phyloP scores from a whole-genome alignment of 2,329 filamentous ascomycete genomes.

The Phialophora expanda region DNA sequence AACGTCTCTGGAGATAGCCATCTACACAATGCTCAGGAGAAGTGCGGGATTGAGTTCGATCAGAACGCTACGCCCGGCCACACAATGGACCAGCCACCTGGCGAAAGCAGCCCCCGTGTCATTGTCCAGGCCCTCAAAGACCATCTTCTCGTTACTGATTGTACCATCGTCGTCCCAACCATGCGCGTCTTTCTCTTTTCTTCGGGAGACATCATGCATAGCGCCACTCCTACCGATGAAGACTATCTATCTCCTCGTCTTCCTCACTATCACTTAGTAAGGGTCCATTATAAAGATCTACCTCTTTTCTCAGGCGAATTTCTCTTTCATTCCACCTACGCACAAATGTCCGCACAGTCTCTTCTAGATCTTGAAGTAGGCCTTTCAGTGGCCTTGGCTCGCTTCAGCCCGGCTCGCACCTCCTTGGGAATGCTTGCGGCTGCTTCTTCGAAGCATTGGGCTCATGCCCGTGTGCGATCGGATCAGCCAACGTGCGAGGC shows the following conservation, averaged over 20 bases:
- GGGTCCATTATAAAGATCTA: slow-evolving; percentile 53
- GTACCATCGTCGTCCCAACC: slow-evolving; percentile 45
- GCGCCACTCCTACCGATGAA: slow-evolving; percentile 76
- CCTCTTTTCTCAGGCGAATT: slow-evolving; percentile 52
- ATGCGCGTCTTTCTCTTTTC: slow-evolving; percentile 51
- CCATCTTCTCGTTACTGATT: slow-evolving; percentile 66
- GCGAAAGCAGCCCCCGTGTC: slow-evolving; percentile 81
- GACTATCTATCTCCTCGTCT: slow-evolving; percentile 90
- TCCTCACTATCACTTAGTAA: slow-evolving; percentile 50
- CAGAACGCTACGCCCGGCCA: no score
- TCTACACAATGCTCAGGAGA: no score
- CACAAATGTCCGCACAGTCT: slow-evolving; percentile 79
- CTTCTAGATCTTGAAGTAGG: slow-evolving; percentile 82
- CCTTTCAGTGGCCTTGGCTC: slow-evolving; percentile 75
- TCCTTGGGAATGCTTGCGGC: slow-evolving; percentile 71
- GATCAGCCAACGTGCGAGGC: no score
- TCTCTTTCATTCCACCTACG: slow-evolving; percentile 63
- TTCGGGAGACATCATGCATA: slow-evolving; percentile 64
- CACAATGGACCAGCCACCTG: slow-evolving; percentile 92
- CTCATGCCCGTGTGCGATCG: slow-evolving; percentile 44
- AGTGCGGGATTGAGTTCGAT: no score
- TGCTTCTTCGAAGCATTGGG: slow-evolving; percentile 42
- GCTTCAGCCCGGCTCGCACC: slow-evolving; percentile 79
- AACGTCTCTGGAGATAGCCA: no score
- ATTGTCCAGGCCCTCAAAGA: slow-evolving; percentile 79